Conservation (phyloP, 768 basidiomycete genomes). For the Myochromella boudieri region DNA sequence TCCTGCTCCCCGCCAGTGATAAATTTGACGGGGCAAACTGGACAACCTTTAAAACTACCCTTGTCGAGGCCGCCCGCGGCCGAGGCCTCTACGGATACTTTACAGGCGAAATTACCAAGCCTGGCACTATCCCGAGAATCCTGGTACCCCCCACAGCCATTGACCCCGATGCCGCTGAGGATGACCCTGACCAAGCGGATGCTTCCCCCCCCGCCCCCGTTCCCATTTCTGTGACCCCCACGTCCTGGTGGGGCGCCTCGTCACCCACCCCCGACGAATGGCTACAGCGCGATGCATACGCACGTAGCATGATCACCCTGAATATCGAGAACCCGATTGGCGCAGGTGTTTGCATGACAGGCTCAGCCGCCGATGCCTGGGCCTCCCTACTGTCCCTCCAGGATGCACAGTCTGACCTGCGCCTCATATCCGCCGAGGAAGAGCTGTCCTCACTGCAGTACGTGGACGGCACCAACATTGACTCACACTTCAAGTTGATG, state of each 20-base stretch:
- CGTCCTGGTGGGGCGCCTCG: not conserved
- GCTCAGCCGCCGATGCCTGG: not conserved
- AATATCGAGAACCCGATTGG: not conserved
- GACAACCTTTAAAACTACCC: not conserved
- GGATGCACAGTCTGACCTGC: not conserved
- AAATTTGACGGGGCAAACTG: too few species aligned
- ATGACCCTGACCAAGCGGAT: not conserved
- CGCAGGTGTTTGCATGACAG: not conserved
- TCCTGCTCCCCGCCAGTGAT: too few species aligned
- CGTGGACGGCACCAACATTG: not conserved
- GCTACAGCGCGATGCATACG: not conserved
- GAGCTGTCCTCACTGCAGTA: not conserved
- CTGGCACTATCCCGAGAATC: not conserved
- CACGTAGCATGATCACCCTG: not conserved
- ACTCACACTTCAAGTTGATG: not conserved
- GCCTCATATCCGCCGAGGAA: not conserved
- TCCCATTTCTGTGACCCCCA: not conserved
- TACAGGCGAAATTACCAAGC: too few species aligned
- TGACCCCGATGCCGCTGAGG: not conserved
- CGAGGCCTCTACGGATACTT: too few species aligned
- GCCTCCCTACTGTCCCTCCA: not conserved
- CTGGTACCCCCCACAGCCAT: not conserved
- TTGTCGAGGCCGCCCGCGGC: not conserved
- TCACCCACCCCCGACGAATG: not conserved
- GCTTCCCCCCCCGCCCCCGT: not conserved